phyloP scores from a whole-genome alignment of 129 eudicot species.

The Tanacetum coccineum region DNA sequence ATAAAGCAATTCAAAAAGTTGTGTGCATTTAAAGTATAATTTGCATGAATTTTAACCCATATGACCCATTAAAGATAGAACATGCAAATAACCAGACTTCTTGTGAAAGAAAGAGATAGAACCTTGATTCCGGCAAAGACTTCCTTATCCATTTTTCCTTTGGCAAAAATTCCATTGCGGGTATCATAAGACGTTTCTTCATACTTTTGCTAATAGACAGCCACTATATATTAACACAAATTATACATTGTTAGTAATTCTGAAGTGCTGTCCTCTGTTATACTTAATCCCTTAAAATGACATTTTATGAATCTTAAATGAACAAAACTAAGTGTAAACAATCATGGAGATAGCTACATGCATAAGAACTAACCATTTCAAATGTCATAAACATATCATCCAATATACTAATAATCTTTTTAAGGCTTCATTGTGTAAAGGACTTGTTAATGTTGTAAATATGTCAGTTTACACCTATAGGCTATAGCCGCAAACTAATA shows the following conservation, averaged over 20 bases:
- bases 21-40: too few relatives aligned
- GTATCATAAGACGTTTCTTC: conserved; percentile 24
- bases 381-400: too few relatives aligned
- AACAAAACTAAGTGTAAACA: neutral
- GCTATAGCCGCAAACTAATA: too few relatives aligned
- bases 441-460: neutral
- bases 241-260: conserved; percentile 5
- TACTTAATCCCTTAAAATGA: neutral
- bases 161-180: conserved; percentile 14
- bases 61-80: neutral
- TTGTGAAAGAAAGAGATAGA: too few relatives aligned
- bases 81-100: too few relatives aligned
- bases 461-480: neutral
- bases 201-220: conserved; percentile 19
- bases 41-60: too few relatives aligned
- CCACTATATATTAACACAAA: conserved; percentile 10
- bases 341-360: too few relatives aligned
- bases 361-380: too few relatives aligned
- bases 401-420: too few relatives aligned
- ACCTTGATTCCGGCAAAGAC: conserved; percentile 19
- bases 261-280: neutral
- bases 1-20: too few relatives aligned
- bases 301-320: neutral
- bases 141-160: conserved; percentile 3
- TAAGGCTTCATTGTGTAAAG: too few relatives aligned